Base-by-base conservation (phyloP, 2,329 filamentous ascomycete genomes). In the Nigrospora osmanthi region DNA sequence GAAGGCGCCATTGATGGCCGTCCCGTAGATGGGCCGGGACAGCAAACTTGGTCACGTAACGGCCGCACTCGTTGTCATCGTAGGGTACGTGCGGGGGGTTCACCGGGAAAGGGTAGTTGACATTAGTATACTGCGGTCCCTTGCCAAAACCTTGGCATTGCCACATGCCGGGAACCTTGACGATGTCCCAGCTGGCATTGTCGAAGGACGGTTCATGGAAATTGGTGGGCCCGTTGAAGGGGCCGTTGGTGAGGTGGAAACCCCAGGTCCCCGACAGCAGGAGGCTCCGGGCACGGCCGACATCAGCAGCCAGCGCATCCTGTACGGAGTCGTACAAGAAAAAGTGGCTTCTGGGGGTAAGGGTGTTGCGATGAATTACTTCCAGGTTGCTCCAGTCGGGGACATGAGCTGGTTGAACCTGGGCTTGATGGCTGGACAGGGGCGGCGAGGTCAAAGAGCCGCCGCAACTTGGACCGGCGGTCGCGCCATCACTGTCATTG, bases 121-220 rank as follows among this genome's bases (percentile, higher is more conserved):
- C 65, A 53, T 85, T 85, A 6, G 79, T 83, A 50, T 85, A 84
- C 42, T 81, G 76, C 1, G 79, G 81, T 23, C 71, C 66, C 23
- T 63, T 63, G 1, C 80, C 80, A 54, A 76, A 79, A n/a, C 80
- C 81, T 58, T 85, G 77, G 11, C 81, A 62, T 57, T 85, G 81
- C 82, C 81, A 85, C 65, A 80, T 76, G 11, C 78, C 75, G 0
- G 81, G 81, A 2, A 85, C 81, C n/a, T 70, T 59, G 47, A 83
- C 78, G 34, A 71, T 60, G 31, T 59, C 60, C 76, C 56, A 63
- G 54, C 54, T 51, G 1, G 57, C 53, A 11, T 64, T 55, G 44
- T 69, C 61, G 45, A 65, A 72, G 31, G 49, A 52, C 28, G 53
- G 47, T 28, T 60, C 46, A 48, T 66, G 63, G 46, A 73, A 73